These are phyloP conservation scores for Hypomyces rosellus DNA, from an alignment of 2,329 filamentous ascomycete genomes.

Conservation along the genomic window DNA sequence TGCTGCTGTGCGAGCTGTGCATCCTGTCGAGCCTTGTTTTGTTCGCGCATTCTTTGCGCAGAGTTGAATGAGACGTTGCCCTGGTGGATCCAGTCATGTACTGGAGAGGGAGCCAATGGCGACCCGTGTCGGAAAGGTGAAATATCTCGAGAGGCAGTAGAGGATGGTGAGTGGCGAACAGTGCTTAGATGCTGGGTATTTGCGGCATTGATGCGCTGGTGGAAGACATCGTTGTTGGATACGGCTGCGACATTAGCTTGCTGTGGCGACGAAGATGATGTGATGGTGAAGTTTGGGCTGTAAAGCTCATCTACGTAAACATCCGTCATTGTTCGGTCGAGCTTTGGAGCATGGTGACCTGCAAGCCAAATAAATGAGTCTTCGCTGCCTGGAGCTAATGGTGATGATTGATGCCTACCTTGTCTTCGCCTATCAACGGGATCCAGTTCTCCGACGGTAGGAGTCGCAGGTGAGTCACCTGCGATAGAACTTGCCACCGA, in stretches of 20 bases:
- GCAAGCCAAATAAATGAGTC: slow-evolving; percentile 37
- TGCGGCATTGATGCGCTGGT: slow-evolving; percentile 70
- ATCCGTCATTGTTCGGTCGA: slow-evolving; percentile 81
- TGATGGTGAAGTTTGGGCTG: slow-evolving; percentile 60
- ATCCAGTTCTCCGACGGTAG: slow-evolving; percentile 44
- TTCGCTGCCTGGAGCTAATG: not conserved
- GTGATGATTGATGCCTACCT: slow-evolving; percentile 38
- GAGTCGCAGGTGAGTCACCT: slow-evolving; percentile 55
- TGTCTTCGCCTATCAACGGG: slow-evolving; percentile 44
- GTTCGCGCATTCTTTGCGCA: slow-evolving; percentile 54
- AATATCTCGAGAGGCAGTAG: slow-evolving; percentile 39
- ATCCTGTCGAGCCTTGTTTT: slow-evolving; percentile 55
- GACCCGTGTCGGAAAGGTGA: slow-evolving; percentile 51
- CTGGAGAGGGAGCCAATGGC: slow-evolving; percentile 58
- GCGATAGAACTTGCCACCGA: slow-evolving; percentile 53
- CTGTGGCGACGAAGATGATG: slow-evolving; percentile 47
- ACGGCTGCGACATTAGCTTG: slow-evolving; percentile 44
- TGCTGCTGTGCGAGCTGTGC: slow-evolving; percentile 40
- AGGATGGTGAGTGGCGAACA: slow-evolving; percentile 39
- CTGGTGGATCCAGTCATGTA: slow-evolving; percentile 36
- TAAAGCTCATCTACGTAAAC: slow-evolving; percentile 80
- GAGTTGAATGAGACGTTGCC: slow-evolving; percentile 37
- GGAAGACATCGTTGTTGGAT: slow-evolving; percentile 54
- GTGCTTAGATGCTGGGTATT: slow-evolving; percentile 66
- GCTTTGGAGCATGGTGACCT: slow-evolving; percentile 60